Percentiles rank a stretch among this genome's conserved stretches.
Conservation (phyloP, 345 rosid species). For the Dovyalis caffra region DNA sequence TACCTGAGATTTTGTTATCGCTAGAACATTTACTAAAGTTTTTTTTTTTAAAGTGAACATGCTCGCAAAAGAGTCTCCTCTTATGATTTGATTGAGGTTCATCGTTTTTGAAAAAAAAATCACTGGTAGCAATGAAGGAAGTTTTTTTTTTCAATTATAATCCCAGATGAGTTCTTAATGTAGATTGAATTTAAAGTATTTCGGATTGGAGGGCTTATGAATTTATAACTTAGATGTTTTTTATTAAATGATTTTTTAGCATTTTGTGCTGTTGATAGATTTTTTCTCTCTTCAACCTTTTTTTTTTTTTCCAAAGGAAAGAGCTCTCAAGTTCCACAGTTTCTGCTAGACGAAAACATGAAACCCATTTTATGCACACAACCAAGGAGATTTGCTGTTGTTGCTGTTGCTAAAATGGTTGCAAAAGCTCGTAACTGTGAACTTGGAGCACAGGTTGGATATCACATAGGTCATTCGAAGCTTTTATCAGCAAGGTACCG, state of each 20-base stretch:
- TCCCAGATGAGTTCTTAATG: not conserved
- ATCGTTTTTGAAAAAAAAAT: too few species aligned
- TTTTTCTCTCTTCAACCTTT: conserved; percentile 6
- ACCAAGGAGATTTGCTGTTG: conserved; percentile 96
- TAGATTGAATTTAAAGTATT: too few species aligned
- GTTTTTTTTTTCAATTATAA: not conserved
- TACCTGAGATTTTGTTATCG: too few species aligned
- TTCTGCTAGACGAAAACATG: conserved; percentile 68
- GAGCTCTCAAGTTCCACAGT: conserved; percentile 96
- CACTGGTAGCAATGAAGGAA: too few species aligned
- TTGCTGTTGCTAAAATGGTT: conserved; percentile 93
- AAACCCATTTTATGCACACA: conserved; percentile 82
- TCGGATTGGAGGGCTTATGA: not conserved
- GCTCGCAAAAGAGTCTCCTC: not conserved
- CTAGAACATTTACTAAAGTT: not conserved
- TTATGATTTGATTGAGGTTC: not conserved
- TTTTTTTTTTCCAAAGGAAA: conserved; percentile 51
- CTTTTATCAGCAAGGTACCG: conserved; percentile 55
- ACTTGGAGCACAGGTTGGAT: conserved; percentile 85
- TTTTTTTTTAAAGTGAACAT: not conserved
- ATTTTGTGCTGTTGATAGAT: not conserved
- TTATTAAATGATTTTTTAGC: not conserved
- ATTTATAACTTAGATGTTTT: not conserved
- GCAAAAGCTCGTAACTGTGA: conserved; percentile 77
- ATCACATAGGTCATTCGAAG: conserved; percentile 90